Conservation (phyloP, 192 early-diverging fungal species). For the Gonapodya sp. region DNA sequence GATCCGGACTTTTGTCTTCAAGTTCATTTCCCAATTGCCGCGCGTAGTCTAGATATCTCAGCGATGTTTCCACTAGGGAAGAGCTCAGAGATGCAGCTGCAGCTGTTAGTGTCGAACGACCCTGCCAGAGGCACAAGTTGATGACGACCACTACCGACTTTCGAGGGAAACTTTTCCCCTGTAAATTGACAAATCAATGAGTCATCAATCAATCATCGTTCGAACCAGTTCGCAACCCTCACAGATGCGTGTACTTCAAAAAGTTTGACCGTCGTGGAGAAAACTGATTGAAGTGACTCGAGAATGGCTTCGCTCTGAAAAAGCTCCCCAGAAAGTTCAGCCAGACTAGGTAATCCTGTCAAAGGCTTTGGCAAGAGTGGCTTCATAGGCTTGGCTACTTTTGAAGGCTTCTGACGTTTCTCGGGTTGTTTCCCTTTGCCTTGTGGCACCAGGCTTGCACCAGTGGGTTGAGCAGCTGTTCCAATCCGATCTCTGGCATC, state of each 20-base stretch:
- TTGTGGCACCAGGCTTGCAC: background rate
- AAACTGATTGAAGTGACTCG: background rate
- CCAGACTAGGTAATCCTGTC: too few relatives aligned
- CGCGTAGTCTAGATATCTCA: background rate
- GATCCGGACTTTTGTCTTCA: background rate
- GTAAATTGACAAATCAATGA: background rate
- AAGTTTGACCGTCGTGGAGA: background rate
- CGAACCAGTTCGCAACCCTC: background rate
- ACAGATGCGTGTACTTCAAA: background rate
- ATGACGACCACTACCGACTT: background rate
- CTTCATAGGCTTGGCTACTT: background rate
- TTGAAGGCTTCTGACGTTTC: background rate
- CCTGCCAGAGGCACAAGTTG: background rate
- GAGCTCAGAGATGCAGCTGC: background rate
- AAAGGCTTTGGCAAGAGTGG: background rate
- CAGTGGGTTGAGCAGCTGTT: background rate
- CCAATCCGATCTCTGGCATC: background rate
- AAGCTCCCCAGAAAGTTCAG: too few relatives aligned
- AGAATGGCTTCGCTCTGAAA: background rate
- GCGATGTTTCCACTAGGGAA: background rate
- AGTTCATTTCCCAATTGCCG: background rate
- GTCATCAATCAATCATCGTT: background rate
- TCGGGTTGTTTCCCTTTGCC: background rate
- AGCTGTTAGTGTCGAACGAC: background rate
- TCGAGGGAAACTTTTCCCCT: background rate